A percentile compares a stretch with the other conserved stretches of the same genome.
Conservation (phyloP, 805 yeast species). For the Lipomyces lipofer region DNA sequence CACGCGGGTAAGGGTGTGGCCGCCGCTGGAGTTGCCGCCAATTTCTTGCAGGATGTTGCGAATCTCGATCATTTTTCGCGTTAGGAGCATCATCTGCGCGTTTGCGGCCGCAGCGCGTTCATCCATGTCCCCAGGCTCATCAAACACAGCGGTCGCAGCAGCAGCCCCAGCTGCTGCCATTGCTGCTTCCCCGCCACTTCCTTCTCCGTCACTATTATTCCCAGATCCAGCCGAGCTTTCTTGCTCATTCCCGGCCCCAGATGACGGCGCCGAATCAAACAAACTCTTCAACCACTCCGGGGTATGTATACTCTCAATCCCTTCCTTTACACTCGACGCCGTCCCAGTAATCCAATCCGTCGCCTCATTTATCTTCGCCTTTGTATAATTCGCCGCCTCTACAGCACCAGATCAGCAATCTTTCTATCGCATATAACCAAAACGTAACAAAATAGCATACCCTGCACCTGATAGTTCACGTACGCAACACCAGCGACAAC, state of each 20-base stretch:
- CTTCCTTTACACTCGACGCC: conserved; percentile 53
- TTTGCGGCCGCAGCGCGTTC: conserved; percentile 49
- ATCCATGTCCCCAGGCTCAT: conserved; percentile 48
- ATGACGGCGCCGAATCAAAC: conserved; percentile 2
- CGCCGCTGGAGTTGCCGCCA: conserved; percentile 69
- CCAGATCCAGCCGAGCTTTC: conserved; percentile 9
- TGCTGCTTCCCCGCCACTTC: conserved; percentile 44
- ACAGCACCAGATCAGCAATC: background rate
- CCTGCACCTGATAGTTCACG: conserved; percentile 83
- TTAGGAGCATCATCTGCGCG: conserved; percentile 78
- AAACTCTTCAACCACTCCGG: conserved; percentile 31
- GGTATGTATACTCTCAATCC: conserved; percentile 44
- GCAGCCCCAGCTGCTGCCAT: conserved; percentile 61
- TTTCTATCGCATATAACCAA: background rate
- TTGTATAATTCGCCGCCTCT: conserved; percentile 73
- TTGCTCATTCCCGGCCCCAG: background rate
- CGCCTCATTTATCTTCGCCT: conserved; percentile 61
- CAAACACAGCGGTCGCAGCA: conserved; percentile 46
- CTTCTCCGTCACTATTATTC: conserved; percentile 36
- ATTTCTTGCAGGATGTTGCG: conserved; percentile 73
- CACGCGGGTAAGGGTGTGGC: conserved; percentile 40
- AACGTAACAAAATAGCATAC: conserved; percentile 8
- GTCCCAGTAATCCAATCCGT: conserved; percentile 49
- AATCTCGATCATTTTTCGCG: conserved; percentile 96
- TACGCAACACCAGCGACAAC: conserved; percentile 94